A percentile compares a stretch with the other conserved stretches of the same genome.
phyloP scores from a whole-genome alignment of 1,139 yeast genomes.

The Blastobotrys niveus region DNA sequence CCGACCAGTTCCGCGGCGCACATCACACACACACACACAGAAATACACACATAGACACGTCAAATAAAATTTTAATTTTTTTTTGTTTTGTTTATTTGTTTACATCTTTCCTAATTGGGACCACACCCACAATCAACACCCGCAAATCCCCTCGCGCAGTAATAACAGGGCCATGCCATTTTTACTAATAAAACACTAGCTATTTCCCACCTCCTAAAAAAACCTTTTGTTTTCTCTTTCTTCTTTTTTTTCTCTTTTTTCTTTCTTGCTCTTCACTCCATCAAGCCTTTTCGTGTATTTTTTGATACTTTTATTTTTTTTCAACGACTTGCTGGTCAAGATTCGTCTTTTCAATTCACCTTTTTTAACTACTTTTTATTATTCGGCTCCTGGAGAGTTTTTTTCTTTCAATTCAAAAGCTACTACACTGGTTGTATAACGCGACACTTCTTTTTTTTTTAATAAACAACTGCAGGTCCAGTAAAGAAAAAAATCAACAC shows the following conservation, averaged over 20 bases:
- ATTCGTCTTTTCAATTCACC: constrained; percentile 15
- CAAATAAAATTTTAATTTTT: too few relatives aligned
- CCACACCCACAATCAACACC: too few relatives aligned
- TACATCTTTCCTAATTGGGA: constrained; percentile 8
- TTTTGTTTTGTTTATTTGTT: constrained; percentile 9
- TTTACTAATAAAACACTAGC: neutral
- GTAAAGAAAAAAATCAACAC: constrained; percentile 12
- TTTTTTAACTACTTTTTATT: too few relatives aligned
- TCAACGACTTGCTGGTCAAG: constrained; percentile 28
- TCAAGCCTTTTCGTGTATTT: neutral
- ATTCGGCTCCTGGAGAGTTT: constrained; percentile 27
- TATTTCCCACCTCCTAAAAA: neutral
- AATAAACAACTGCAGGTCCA: constrained; percentile 10
- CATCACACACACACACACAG: too few relatives aligned
- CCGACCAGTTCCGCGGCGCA: too few relatives aligned
- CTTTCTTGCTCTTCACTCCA: too few relatives aligned
- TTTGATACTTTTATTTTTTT: too few relatives aligned
- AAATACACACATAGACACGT: too few relatives aligned
- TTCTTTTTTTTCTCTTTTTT: constrained; percentile 3
- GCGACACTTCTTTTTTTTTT: constrained; percentile 9
- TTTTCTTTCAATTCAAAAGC: constrained; percentile 5
- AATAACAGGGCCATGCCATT: neutral
- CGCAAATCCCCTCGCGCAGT: too few relatives aligned
- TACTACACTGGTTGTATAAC: constrained; percentile 11
- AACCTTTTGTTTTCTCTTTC: neutral